Conservation (phyloP, 1,284 basidiomycete species). For the Trametes versicolor region DNA sequence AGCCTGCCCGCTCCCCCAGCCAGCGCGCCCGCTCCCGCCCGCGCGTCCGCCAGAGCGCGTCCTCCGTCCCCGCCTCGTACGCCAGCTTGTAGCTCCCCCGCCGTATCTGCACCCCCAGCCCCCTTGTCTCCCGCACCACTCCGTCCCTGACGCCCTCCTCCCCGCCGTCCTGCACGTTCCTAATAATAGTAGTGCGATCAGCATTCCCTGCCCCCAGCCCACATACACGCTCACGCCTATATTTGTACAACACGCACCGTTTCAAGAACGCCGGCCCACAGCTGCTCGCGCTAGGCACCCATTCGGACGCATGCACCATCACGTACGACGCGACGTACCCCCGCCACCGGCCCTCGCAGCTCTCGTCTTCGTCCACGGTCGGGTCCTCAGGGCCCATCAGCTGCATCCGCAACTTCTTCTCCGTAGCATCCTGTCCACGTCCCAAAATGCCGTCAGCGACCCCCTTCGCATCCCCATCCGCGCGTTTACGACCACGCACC, state of each 20-base stretch:
- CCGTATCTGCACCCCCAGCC: slow-evolving; percentile 70
- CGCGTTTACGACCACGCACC: slow-evolving; percentile 59
- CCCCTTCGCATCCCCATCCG: slow-evolving; percentile 2
- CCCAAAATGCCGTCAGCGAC: slow-evolving; percentile 18
- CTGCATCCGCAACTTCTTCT: slow-evolving; percentile 77
- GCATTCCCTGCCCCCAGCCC: slow-evolving; percentile 28
- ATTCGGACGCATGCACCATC: slow-evolving; percentile 76
- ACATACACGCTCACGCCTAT: slow-evolving; percentile 32
- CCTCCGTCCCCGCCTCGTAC: slow-evolving; percentile 74
- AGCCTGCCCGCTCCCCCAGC: slow-evolving; percentile 55
- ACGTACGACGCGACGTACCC: slow-evolving; percentile 92
- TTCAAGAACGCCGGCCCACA: slow-evolving; percentile 45
- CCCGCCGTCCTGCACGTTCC: slow-evolving; percentile 45
- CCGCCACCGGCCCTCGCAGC: slow-evolving; percentile 71
- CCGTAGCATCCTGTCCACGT: slow-evolving; percentile 62
- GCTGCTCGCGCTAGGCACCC: slow-evolving; percentile 59
- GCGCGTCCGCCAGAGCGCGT: slow-evolving; percentile 54
- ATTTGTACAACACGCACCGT: slow-evolving; percentile 39
- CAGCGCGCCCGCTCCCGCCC: slow-evolving; percentile 49
- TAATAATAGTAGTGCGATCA: slow-evolving; percentile 47
- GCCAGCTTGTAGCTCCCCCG: slow-evolving; percentile 77
- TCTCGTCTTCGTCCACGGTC: slow-evolving; percentile 67
- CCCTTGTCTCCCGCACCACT: slow-evolving; percentile 39
- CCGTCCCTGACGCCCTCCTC: slow-evolving; percentile 44
- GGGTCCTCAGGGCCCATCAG: slow-evolving; percentile 85